A percentile compares a stretch with the other conserved stretches of the same genome.
phyloP scores from a whole-genome alignment of 2,329 filamentous ascomycete species.

The Neurospora sp. region DNA sequence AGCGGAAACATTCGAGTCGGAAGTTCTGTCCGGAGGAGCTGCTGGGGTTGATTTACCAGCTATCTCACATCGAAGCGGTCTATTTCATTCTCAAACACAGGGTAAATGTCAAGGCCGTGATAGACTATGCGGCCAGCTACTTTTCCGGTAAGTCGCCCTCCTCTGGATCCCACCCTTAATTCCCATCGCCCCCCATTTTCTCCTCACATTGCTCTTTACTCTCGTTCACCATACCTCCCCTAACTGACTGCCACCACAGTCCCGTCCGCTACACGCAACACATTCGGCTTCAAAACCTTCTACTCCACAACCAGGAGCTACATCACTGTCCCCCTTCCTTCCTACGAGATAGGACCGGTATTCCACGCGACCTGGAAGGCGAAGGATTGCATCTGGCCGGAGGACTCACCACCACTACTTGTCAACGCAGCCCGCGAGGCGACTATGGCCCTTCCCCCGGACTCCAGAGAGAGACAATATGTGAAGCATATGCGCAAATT shows the following conservation, averaged over 20 bases:
- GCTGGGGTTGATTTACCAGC: slow-evolving; percentile 17
- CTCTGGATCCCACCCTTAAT: no score
- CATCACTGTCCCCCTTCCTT: background rate
- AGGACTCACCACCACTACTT: background rate
- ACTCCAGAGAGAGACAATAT: background rate
- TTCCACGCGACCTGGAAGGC: background rate
- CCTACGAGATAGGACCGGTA: background rate
- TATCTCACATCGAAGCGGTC: slow-evolving; percentile 19
- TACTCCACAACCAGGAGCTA: background rate
- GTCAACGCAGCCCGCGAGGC: background rate
- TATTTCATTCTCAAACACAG: slow-evolving; percentile 19
- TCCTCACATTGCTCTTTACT: no score
- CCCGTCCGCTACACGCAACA: background rate
- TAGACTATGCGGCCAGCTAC: background rate
- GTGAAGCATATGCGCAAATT: background rate
- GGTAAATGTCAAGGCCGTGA: background rate
- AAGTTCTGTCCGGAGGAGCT: slow-evolving; percentile 15
- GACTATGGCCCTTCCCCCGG: background rate
- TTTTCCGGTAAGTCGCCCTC: background rate
- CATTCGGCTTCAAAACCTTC: background rate
- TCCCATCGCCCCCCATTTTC: no score
- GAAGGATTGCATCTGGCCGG: background rate
- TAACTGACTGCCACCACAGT: background rate
- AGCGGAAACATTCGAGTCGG: background rate
- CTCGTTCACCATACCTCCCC: no score